Conservation (phyloP, 1,139 yeast genomes). For the Suhomyces anneliseae region DNA sequence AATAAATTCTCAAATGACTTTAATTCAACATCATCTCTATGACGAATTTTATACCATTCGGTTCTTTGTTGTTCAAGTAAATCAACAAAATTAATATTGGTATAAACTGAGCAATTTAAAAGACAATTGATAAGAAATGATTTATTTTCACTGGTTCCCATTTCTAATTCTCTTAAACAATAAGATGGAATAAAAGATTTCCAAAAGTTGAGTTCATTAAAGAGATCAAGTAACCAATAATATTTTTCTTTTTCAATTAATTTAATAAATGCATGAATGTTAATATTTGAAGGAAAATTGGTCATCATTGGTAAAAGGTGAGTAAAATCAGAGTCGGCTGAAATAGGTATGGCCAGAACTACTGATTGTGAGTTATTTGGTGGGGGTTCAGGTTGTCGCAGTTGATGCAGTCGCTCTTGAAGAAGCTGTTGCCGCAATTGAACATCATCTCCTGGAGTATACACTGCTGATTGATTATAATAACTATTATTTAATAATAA, state of each 20-base stretch:
- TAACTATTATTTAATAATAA: slow-evolving; percentile 21
- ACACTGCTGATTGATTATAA: neutral
- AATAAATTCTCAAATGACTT: slow-evolving; percentile 22
- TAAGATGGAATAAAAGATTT: slow-evolving; percentile 37
- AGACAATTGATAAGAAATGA: slow-evolving; percentile 34
- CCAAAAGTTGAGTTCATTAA: slow-evolving; percentile 44
- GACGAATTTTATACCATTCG: slow-evolving; percentile 25
- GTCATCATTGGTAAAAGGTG: neutral
- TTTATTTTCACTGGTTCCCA: slow-evolving; percentile 12
- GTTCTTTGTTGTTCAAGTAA: slow-evolving; percentile 26
- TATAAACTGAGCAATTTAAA: slow-evolving; percentile 27
- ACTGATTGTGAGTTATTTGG: neutral
- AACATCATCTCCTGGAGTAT: neutral
- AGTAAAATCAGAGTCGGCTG: slow-evolving; percentile 3
- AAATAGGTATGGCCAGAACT: neutral
- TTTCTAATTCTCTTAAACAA: slow-evolving; percentile 23
- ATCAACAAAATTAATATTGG: slow-evolving; percentile 15
- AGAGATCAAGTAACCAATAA: slow-evolving; percentile 42
- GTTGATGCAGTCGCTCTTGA: slow-evolving; percentile 6
- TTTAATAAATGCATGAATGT: slow-evolving; percentile 21
- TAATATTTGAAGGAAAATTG: slow-evolving; percentile 9
- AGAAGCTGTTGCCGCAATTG: slow-evolving; percentile 1
- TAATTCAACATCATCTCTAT: slow-evolving; percentile 1
- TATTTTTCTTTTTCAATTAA: slow-evolving; percentile 35
- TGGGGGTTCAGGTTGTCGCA: slow-evolving; percentile 8